A percentile compares a stretch with the other conserved stretches of the same genome.
These are phyloP conservation scores for Aureobasidium sp. DNA, from an alignment of 2,329 filamentous ascomycete species.

Conservation along the genomic window DNA sequence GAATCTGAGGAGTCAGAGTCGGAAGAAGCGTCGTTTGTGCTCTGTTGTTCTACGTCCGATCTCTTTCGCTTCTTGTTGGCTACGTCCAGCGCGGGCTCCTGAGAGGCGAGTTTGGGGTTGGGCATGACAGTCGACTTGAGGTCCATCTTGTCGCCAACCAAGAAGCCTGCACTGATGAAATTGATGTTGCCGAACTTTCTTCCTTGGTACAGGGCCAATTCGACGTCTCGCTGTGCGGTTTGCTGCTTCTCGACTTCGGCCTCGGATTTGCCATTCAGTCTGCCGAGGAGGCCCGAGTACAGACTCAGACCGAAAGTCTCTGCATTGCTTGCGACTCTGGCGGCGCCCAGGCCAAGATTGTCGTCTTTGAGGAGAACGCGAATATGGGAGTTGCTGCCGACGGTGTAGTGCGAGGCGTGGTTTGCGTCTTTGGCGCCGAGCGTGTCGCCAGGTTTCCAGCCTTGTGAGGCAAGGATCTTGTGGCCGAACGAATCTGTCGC, in stretches of 20 bases:
- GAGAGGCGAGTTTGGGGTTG: conserved; percentile 29
- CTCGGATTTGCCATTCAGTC: conserved; percentile 81
- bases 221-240: conserved; percentile 58
- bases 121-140: conserved; percentile 23
- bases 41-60: conserved; percentile 18
- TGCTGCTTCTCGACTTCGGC: conserved; percentile 63
- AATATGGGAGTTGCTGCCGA: conserved; percentile 77
- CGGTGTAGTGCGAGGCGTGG: conserved; percentile 68
- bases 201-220: conserved; percentile 65
- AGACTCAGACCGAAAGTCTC: conserved; percentile 78
- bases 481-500: conserved; percentile 80
- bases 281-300: conserved; percentile 76
- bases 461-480: conserved; percentile 77
- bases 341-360: conserved; percentile 80
- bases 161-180: conserved; percentile 78
- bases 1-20: conserved; percentile 15
- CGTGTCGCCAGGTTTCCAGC: conserved; percentile 79
- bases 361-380: conserved; percentile 82
- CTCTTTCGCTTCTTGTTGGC: conserved; percentile 12
- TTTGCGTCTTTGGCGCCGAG: conserved; percentile 70
- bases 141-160: conserved; percentile 51
- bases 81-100: conserved; percentile 19
- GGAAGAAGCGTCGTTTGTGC: conserved; percentile 21
- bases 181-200: conserved; percentile 70
- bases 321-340: conserved; percentile 56